Evolutionary conservation across 805 yeast genomes (phyloP), one percentile per base, ranked within the genome.

Genomic region (Saturnispora mendoncae): DNA sequence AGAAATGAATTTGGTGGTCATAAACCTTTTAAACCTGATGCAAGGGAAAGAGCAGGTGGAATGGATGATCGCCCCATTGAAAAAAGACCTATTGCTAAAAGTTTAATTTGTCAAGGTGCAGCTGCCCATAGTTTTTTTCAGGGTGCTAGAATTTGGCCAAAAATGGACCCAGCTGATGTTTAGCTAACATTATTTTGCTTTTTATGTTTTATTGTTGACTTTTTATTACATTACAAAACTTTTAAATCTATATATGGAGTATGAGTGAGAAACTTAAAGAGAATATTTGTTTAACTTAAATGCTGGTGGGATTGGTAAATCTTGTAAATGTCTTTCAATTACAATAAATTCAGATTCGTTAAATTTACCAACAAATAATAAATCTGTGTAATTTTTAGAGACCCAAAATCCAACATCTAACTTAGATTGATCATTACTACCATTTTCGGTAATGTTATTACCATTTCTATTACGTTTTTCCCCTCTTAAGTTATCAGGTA

Each of bases 111-210:
- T 3, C 64, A 67, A 36, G 85, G 75, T 13, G 65, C 83, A 13
- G 86, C 85, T 8, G 84, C 85, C 4, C 68, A 85, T 51, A 68
- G 74, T 4, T 79, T 78, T 60, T 74, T 78, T 60, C 84, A 79
- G 57, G 78, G 78, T 30, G 84, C 80, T 6, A 64, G 85, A 50
- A 61, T 76, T 1, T 60, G 67, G 4, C 74, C 74, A 10, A 55
- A 58, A 29, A 52, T 63, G 56, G 50, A 50, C 14, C 58, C 58
- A 10, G n/a, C 30, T 13, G 18, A 35, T 18, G 21, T 33, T 15
- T 43, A 20, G n/a, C n/a, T n/a, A 43, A 17, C 6, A 15, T 32
- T 4, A 15, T 17, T 24, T 24, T 15, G 10, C 4, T 12, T 13
- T 31, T 3, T 29, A 21, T 20, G 6, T 3, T 23, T 14, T 13